Percentiles rank a stretch among this genome's conserved stretches.
These are phyloP conservation scores for Fusarium globosum DNA, from an alignment of 2,329 filamentous ascomycete species.

Conservation along the genomic window DNA sequence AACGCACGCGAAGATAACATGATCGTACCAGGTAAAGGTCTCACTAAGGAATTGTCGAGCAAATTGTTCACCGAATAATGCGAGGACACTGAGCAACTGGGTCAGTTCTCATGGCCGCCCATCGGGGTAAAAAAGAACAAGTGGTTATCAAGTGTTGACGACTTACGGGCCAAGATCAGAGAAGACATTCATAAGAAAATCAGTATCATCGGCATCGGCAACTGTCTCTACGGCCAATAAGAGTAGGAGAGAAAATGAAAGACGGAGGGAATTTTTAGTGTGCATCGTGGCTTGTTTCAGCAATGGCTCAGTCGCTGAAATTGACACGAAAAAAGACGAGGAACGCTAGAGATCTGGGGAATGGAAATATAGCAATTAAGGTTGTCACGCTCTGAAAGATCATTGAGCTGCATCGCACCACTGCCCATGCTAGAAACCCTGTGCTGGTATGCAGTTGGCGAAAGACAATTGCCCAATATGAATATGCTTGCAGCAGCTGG, in stretches of 20 bases:
- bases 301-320: background rate
- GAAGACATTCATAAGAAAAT: background rate
- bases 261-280: background rate
- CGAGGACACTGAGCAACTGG: background rate
- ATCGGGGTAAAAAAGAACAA: too few relatives aligned
- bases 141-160: background rate
- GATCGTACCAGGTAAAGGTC: background rate
- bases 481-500: background rate
- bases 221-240: fast-evolving
- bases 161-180: background rate
- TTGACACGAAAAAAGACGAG: background rate
- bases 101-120: background rate
- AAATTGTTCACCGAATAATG: background rate
- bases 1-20: background rate
- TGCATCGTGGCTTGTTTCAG: background rate
- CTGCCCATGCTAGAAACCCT: background rate
- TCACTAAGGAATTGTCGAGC: background rate
- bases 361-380: background rate
- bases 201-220: background rate
- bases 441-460: background rate
- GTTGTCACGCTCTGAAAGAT: background rate
- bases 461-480: background rate
- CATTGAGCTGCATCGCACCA: background rate
- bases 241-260: background rate
- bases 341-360: background rate